Base-by-base conservation (phyloP, 2,329 filamentous ascomycete species). In the Keithomyces neogunnii region DNA sequence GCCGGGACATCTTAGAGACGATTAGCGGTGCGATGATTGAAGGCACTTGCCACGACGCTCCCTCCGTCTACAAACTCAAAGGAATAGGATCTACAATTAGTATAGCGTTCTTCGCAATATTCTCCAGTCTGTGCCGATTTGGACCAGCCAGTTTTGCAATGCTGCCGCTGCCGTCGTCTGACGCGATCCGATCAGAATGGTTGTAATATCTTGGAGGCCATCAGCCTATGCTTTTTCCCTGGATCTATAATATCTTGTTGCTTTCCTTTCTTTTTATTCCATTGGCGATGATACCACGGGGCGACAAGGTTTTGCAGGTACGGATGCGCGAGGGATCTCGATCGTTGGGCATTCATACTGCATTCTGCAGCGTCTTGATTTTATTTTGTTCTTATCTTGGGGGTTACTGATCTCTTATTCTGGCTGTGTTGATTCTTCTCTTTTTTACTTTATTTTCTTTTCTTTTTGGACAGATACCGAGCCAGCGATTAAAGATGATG, bases 201-300 rank as follows among this genome's bases (percentile, higher is more conserved):
- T 50, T 26, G 48, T 40, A 40, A 33, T 51, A 49, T 40, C 51
- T 35, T 46, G 45, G 32, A 44, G 47, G 36, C 38, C 51, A 43
- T 10, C 42, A 50, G 38, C 44, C 39, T 19, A 32, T 53, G 10
- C 29, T 33, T 9, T 50, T 46, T 32, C 6, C 4, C n/a, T n/a
- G 51, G 52, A 39, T 55, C 48, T 55, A 40, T 53, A 49, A 39
- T 49, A 47, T 42, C 46, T 49, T 54, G 45, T 46, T 53, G 19
- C 19, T 19, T 19, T 19, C 19, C 19, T 55, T 51, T 50, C 43
- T 47, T 39, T 53, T 51, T 13, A 55, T 53, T 51, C 29, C 50
- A 45, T 45, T 45, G 36, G 53, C 56, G 53, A 62, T 63, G 61
- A 62, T 63, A 62, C 59, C 59, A 62, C 56, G 50, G 51, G 53